Evolutionary conservation across 192 early-diverging fungal genomes (phyloP).

Genomic region (Haplosporangium gracile): DNA sequence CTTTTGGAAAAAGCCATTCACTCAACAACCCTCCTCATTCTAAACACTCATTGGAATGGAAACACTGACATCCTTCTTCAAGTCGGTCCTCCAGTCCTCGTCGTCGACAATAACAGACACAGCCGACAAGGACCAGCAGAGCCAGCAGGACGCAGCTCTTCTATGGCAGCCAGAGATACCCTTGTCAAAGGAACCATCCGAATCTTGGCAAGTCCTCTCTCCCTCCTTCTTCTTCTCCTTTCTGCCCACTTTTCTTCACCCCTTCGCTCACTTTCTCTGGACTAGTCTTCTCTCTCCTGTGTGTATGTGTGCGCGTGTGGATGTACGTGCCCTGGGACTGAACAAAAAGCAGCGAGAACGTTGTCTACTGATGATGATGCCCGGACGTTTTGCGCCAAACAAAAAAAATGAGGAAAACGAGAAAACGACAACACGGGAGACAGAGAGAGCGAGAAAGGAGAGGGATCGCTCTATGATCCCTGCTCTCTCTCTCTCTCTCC

Average conservation of each 20-base stretch:
- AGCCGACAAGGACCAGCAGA: neutral
- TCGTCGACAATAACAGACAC: neutral
- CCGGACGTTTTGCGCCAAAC: neutral
- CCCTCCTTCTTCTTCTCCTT: neutral
- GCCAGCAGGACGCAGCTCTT: neutral
- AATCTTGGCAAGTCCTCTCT: slow-evolving; percentile 42
- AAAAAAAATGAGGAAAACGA: neutral
- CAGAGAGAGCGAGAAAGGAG: neutral
- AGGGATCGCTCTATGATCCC: neutral
- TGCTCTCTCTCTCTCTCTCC: slow-evolving; percentile 2
- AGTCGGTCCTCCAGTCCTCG: neutral
- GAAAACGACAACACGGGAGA: neutral
- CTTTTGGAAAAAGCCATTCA: neutral
- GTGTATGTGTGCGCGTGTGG: neutral
- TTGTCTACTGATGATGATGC: neutral
- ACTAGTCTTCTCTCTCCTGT: neutral
- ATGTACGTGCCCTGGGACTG: neutral
- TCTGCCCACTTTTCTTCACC: neutral
- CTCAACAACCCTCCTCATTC: neutral
- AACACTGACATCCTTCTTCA: slow-evolving; percentile 21
- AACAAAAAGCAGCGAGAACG: neutral
- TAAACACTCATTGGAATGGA: slow-evolving; percentile 14
- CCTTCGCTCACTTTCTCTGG: neutral
- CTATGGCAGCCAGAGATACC: slow-evolving; percentile 54
- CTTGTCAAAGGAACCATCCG: slow-evolving; percentile 40